phyloP scores from a whole-genome alignment of 257 asterid species.

The Knoxia roxburghii region DNA sequence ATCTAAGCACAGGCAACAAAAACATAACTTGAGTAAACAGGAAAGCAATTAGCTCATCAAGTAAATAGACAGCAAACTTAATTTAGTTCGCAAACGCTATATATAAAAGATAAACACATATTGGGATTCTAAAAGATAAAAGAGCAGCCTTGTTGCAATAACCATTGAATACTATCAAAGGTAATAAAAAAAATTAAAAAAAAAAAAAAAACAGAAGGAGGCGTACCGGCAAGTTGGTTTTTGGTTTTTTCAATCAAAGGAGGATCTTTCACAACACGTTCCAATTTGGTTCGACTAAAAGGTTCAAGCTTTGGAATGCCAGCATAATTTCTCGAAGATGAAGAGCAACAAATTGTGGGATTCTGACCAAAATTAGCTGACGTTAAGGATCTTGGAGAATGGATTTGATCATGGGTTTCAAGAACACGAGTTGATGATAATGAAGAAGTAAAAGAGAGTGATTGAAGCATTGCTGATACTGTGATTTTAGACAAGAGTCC shows the following conservation, averaged over 20 bases:
- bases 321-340: slow-evolving; percentile 46
- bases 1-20: slow-evolving; percentile 35
- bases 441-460: slow-evolving; percentile 35
- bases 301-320: slow-evolving; percentile 82
- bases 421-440: slow-evolving; percentile 16
- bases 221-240: slow-evolving; percentile 66
- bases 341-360: slow-evolving; percentile 44
- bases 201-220: background rate
- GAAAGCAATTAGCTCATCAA: background rate
- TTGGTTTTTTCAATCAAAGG: slow-evolving; percentile 81
- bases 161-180: background rate
- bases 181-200: background rate
- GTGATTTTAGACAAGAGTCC: background rate
- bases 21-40: background rate
- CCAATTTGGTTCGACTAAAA: slow-evolving; percentile 73
- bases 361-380: slow-evolving; percentile 20
- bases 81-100: too few species aligned
- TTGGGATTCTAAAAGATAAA: background rate
- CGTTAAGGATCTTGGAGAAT: slow-evolving; percentile 24
- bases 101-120: too few species aligned
- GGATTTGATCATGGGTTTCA: slow-evolving; percentile 24
- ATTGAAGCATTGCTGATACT: slow-evolving; percentile 36
- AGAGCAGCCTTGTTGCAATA: background rate
- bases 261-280: slow-evolving; percentile 62
- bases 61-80: background rate